phyloP scores from a whole-genome alignment of 345 rosid genomes.

The Sapria himalayana region DNA sequence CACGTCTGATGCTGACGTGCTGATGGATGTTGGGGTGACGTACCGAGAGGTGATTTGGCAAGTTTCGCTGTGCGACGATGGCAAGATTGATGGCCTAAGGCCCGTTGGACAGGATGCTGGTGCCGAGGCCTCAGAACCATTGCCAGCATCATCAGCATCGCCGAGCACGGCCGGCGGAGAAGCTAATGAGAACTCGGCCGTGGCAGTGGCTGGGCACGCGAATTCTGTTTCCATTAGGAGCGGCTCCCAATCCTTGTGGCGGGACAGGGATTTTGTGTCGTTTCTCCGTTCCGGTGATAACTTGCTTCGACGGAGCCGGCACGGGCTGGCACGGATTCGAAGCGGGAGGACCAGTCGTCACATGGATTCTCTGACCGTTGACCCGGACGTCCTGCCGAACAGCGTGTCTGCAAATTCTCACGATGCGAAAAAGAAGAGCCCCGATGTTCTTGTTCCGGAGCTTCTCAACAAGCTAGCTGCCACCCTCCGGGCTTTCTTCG shows the following conservation, averaged over 20 bases:
- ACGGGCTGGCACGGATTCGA: conserved; percentile 63
- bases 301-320: conserved; percentile 61
- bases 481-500: conserved; percentile 53
- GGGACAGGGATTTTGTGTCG: conserved; percentile 63
- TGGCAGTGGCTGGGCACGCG: conserved; percentile 50
- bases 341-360: conserved; percentile 81
- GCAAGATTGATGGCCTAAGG: conserved; percentile 49
- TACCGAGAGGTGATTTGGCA: conserved; percentile 79
- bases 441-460: conserved; percentile 47
- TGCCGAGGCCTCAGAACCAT: too few relatives aligned
- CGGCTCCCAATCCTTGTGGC: conserved; percentile 63
- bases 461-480: conserved; percentile 51
- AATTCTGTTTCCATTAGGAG: conserved; percentile 58
- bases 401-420: conserved; percentile 39
- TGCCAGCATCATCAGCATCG: conserved; percentile 30
- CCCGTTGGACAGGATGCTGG: conserved; percentile 29
- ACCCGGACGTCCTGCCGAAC: conserved; percentile 36
- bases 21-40: conserved; percentile 61
- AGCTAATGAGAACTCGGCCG: conserved; percentile 54
- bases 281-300: conserved; percentile 62
- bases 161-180: conserved; percentile 64
- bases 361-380: conserved; percentile 49
- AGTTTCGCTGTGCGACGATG: conserved; percentile 46
- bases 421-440: conserved; percentile 57
- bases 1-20: conserved; percentile 69